Base-by-base conservation (phyloP, 257 asterid species). In the Solanum etuberosum region DNA sequence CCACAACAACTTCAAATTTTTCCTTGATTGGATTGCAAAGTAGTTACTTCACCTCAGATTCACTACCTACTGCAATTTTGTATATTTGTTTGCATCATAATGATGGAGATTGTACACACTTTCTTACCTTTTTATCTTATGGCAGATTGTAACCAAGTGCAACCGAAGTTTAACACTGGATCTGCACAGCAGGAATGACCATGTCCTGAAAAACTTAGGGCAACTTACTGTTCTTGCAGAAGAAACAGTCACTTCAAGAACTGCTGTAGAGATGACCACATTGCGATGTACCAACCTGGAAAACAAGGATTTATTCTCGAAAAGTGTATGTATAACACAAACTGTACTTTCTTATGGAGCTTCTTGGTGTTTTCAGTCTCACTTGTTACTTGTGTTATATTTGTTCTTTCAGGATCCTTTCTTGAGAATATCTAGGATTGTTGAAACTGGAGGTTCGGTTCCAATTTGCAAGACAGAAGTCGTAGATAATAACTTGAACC, bases 391-490 rank as follows among this genome's bases (percentile, higher is more conserved):
- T 37, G 51, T 74, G 54, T 37, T 74, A 37, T 37, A 74, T n/a
- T 23, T 74, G 3, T 74, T 74, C 32, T 37, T 74, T 37, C 54
- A 74, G 83, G 82, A 74, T 74, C 54, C 82, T 74, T 74, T 74
- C 90, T 91, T 95, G 84, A 93, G 94, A 93, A 92, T 95, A 90
- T 94, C 98, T 25, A 93, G 95, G 90, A 78, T 87, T 67, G 87
- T 89, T 86, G 98, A 95, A 89, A 87, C 54, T 59, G 97, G 97
- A 72, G 91, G 88, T 67, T 91, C 77, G 70, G 88, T 93, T 89
- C 97, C 96, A 54, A 92, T 94, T 88, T 92, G 95, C 91, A 95
- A 94, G 91, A 93, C 97, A 3, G 96, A 95, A 90, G 96, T 91
- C 87, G 92, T 93, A 90, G 92, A 93, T 91, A 92, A 94, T 94